Conservation (phyloP, 192 early-diverging fungal genomes). For the Thamnidium elegans region DNA sequence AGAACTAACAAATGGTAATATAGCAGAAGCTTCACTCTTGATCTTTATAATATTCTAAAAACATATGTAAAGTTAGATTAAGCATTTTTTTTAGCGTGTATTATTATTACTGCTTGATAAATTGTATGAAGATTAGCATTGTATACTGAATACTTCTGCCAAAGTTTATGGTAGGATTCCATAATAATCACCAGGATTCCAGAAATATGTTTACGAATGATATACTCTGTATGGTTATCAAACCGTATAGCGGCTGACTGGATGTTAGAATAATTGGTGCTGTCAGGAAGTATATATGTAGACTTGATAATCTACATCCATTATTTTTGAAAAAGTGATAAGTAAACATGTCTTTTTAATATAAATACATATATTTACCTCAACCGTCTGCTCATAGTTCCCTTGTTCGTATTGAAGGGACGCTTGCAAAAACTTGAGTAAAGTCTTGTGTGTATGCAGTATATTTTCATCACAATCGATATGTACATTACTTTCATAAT, state of each 20-base stretch:
- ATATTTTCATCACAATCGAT: background rate
- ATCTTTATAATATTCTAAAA: background rate
- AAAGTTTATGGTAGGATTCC: conserved; percentile 5
- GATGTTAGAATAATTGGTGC: background rate
- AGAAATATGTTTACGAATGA: conserved; percentile 12
- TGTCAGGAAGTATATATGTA: background rate
- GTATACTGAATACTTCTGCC: background rate
- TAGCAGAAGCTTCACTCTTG: background rate
- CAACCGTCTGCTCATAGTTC: conserved; percentile 61
- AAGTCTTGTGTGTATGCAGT: background rate
- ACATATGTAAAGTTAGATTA: background rate
- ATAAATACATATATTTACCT: conserved; percentile 39
- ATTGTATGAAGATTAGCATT: too few relatives aligned
- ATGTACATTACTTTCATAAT: background rate
- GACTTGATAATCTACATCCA: background rate
- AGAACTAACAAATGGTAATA: background rate
- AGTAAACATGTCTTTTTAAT: background rate
- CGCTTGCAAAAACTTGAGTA: conserved; percentile 52
- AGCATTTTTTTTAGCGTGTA: background rate
- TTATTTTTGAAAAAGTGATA: too few relatives aligned
- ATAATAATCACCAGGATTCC: background rate
- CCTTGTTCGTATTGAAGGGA: conserved; percentile 40
- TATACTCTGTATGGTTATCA: background rate
- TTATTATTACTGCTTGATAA: background rate
- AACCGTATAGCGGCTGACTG: background rate